Evolutionary conservation across 495 filamentous ascomycete species (phyloP).

Genomic region (Tuber calosporum): DNA sequence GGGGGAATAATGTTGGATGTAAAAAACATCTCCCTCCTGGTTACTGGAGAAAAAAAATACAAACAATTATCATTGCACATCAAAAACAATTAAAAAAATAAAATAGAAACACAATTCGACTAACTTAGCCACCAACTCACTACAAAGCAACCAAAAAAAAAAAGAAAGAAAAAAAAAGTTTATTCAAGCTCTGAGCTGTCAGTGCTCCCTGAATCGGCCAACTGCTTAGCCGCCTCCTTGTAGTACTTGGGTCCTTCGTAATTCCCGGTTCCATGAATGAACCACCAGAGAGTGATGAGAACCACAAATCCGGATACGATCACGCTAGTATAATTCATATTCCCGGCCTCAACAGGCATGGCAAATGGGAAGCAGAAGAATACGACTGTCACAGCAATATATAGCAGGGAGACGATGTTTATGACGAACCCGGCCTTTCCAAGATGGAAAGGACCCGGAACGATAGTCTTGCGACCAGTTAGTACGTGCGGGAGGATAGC

Average conservation of each 20-base stretch:
- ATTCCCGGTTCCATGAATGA: conserved; percentile 51
- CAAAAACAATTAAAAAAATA: background rate
- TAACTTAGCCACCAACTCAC: background rate
- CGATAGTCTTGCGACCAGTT: conserved; percentile 56
- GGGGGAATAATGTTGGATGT: background rate
- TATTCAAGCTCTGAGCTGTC: background rate
- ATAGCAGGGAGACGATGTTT: conserved; percentile 54
- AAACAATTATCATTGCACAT: background rate
- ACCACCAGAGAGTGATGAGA: conserved; percentile 56
- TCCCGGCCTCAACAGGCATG: conserved; percentile 50
- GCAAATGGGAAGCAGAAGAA: conserved; percentile 68
- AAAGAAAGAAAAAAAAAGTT: too few relatives aligned
- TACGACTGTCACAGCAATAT: conserved; percentile 62
- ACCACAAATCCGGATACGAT: conserved; percentile 55
- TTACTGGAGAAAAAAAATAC: background rate
- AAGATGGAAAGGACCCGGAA: conserved; percentile 64
- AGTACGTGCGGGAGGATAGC: conserved; percentile 70
- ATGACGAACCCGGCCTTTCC: conserved; percentile 54
- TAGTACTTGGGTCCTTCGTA: conserved; percentile 55
- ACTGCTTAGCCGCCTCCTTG: conserved; percentile 32
- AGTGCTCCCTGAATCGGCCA: conserved; percentile 11
- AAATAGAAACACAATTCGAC: background rate
- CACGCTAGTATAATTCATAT: conserved; percentile 67
- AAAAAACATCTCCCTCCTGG: background rate
- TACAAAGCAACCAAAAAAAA: too few relatives aligned